Conservation (phyloP, 106 monocot species). For the Dendrobium catenatum region DNA sequence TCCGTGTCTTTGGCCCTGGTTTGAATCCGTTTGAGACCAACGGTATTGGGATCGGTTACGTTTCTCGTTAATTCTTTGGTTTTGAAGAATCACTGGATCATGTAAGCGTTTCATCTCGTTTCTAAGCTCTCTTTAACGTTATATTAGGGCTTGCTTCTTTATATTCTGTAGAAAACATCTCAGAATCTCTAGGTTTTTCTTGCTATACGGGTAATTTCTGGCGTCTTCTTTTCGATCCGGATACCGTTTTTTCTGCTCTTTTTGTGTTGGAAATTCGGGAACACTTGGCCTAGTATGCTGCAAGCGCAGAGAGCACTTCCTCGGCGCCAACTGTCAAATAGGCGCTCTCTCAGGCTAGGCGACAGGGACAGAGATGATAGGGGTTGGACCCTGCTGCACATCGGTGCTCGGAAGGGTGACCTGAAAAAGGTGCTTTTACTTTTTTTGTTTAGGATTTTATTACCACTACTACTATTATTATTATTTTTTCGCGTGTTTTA, state of each 20-base stretch:
- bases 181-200: not conserved
- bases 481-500: not conserved
- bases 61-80: constrained; percentile 33
- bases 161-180: not conserved
- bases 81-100: constrained; percentile 4
- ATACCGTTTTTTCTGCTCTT: not conserved
- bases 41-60: constrained; percentile 54
- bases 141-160: not conserved
- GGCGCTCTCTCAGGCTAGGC: constrained; percentile 22
- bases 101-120: constrained; percentile 24
- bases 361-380: constrained; percentile 46
- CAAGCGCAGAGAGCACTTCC: constrained; percentile 14
- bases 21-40: constrained; percentile 73
- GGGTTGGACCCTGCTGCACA: constrained; percentile 62
- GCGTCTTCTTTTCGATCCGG: constrained; percentile 7
- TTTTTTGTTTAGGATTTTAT: not conserved
- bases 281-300: constrained; percentile 17
- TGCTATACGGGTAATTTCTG: not conserved
- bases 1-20: constrained; percentile 69
- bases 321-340: constrained; percentile 17
- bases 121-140: not conserved
- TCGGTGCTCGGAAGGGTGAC: constrained; percentile 63
- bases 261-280: not conserved
- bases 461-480: not conserved
- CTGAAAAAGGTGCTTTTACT: constrained; percentile 40